Conservation (phyloP, 164 flowering plant genomes). For the Euptelea pleiosperma region DNA sequence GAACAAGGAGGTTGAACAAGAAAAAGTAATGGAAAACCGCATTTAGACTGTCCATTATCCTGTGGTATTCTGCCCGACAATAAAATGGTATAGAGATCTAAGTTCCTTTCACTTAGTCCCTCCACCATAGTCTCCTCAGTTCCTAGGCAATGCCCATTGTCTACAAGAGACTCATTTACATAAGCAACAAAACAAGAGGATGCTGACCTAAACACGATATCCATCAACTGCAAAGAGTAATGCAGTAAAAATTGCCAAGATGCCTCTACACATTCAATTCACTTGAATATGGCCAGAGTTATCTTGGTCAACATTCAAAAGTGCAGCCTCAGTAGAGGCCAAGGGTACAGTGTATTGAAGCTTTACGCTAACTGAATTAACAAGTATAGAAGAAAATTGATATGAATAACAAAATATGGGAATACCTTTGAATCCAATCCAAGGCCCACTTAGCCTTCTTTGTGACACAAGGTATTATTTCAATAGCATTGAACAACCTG, state of each 20-base stretch:
- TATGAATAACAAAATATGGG: neutral
- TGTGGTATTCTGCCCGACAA: no score
- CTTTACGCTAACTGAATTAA: neutral
- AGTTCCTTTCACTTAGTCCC: no score
- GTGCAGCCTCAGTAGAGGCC: no score
- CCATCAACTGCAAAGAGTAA: neutral
- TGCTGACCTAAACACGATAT: neutral
- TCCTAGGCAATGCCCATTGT: no score
- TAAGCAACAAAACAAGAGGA: slow-evolving; percentile 3
- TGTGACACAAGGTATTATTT: slow-evolving; percentile 64
- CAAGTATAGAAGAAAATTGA: neutral
- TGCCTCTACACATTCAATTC: neutral
- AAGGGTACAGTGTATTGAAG: neutral
- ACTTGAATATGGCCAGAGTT: slow-evolving; percentile 2
- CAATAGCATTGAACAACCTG: slow-evolving; percentile 73
- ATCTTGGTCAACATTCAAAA: neutral
- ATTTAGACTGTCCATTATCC: no score
- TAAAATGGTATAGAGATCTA: no score
- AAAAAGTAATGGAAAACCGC: no score
- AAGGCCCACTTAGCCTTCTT: slow-evolving; percentile 82
- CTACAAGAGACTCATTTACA: no score
- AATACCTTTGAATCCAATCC: slow-evolving; percentile 71
- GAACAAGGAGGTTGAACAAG: no score
- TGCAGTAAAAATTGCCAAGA: neutral
- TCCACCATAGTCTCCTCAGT: no score